Evolutionary conservation across 306 rosid species (phyloP).

Genomic region (Begonia peltatifolia): DNA sequence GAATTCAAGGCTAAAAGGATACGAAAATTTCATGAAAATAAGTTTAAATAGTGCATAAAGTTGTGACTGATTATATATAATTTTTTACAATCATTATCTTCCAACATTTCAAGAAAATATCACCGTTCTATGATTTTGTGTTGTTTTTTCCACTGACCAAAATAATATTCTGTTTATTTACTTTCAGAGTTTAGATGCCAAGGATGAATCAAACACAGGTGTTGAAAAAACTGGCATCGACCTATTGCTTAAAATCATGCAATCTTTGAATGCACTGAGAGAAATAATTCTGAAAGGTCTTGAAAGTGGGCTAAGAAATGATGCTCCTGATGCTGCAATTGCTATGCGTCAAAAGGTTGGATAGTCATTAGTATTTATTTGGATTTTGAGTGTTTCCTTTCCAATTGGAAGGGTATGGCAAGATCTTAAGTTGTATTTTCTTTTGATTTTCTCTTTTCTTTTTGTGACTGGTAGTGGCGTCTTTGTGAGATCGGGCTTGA

Average conservation of each 20-base stretch:
- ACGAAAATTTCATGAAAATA: too few species aligned
- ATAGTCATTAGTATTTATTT: background rate
- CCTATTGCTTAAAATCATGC: conserved; percentile 60
- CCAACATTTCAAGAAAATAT: too few species aligned
- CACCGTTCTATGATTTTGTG: too few species aligned
- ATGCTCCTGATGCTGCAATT: conserved; percentile 89
- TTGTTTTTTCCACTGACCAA: background rate
- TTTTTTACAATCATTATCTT: too few species aligned
- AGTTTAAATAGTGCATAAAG: too few species aligned
- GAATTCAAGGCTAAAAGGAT: too few species aligned
- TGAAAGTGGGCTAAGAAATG: conserved; percentile 98
- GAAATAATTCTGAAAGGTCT: conserved; percentile 62
- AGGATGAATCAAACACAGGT: conserved; percentile 25
- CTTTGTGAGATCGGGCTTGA: conserved; percentile 97
- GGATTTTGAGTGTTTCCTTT: conserved; percentile 2
- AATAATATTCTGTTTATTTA: conserved; percentile 3
- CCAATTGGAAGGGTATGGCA: background rate
- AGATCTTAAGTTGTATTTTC: conserved; percentile 1
- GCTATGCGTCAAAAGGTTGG: conserved; percentile 96
- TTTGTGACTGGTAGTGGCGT: conserved; percentile 71
- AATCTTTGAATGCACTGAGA: conserved; percentile 61
- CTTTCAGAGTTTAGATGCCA: conserved; percentile 67
- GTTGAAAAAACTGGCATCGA: conserved; percentile 24
- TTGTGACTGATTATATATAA: too few species aligned
- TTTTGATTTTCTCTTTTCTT: conserved; percentile 9